Evolutionary conservation across 164 flowering plant genomes (phyloP), one percentile per base, ranked within the genome.

Genomic region (Magnolia kwangsiensis): DNA sequence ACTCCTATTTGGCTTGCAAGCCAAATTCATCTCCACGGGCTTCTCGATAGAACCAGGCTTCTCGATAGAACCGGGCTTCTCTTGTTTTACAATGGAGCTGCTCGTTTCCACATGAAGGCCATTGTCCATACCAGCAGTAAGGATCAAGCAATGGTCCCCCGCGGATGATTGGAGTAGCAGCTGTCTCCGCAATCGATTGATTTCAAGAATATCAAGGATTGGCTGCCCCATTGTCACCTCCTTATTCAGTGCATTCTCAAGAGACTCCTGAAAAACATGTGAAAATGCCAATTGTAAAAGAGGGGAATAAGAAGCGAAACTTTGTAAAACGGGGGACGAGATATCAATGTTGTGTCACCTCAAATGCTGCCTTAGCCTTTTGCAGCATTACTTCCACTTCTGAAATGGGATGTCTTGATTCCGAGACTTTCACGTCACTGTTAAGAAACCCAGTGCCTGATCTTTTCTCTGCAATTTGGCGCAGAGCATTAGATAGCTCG

Each of bases 121-220:
- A 65, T 74, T 81, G 45, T 81, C 88, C 75, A 83, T 73, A 81
- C 68, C 81, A 51, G 93, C 87, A 74, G 90, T 91, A 84, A 81
- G 76, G 24, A 90, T 67, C 69, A 96, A 88, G 72, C 92, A 88
- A 24, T 86, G 90, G 81, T 96, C 98, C 99, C 99, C 94, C 80
- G 88, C 74, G 76, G 88, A 91, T 72, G 97, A 90, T 72, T 90
- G 95, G 80, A 90, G 83, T 31, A 96, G 86, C 76, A 96, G 83
- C 79, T 93, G 91, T 80, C 98, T 89, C 72, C 91, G 84, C 49
- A 94, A 71, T 8, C 93, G 83, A 83, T 93, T 90, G 20, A 96
- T 83, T 81, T 96, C 97, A 73, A 96, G 89, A 84, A 96, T 87
- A 86, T 96, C 98, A 81, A 88, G 69, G 27, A 79, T 63, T 67